Evolutionary conservation across 2,329 filamentous ascomycete genomes (phyloP).

Genomic region (Fusarium fracticaudum): DNA sequence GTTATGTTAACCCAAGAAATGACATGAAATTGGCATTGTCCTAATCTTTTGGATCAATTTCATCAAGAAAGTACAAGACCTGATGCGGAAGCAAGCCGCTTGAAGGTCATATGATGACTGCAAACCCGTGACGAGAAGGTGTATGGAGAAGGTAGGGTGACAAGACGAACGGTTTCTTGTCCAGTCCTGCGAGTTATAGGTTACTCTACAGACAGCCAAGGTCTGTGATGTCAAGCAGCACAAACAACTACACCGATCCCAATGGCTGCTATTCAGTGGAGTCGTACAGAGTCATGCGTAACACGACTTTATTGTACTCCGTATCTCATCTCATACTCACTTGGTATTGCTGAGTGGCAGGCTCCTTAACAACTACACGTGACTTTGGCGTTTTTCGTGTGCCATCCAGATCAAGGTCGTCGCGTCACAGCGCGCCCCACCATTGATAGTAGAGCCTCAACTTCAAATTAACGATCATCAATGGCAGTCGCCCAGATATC

Average conservation of each 20-base stretch:
- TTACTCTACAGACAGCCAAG: not conserved
- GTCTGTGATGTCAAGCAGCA: not conserved
- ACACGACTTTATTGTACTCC: not conserved
- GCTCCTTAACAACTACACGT: slow-evolving; percentile 19
- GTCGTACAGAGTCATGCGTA: not conserved
- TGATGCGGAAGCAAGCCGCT: not conserved
- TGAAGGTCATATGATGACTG: not conserved
- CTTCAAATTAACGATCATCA: not conserved
- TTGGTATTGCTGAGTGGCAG: not conserved
- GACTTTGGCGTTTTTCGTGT: slow-evolving; percentile 43
- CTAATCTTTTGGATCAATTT: not conserved
- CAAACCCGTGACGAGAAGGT: not conserved
- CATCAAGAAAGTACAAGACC: not conserved
- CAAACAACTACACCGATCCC: too few species aligned
- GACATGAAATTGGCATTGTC: not conserved
- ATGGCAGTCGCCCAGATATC: not conserved
- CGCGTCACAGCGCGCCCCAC: slow-evolving; percentile 37
- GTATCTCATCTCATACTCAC: not conserved
- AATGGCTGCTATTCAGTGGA: not conserved
- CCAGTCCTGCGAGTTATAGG: not conserved
- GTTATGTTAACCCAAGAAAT: too few species aligned
- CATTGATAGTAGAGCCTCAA: not conserved
- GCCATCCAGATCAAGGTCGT: not conserved
- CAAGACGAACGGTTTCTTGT: not conserved
- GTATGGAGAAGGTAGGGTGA: not conserved